Base-by-base conservation (phyloP, 495 filamentous ascomycete genomes). In the Bryoglossum gracile region DNA sequence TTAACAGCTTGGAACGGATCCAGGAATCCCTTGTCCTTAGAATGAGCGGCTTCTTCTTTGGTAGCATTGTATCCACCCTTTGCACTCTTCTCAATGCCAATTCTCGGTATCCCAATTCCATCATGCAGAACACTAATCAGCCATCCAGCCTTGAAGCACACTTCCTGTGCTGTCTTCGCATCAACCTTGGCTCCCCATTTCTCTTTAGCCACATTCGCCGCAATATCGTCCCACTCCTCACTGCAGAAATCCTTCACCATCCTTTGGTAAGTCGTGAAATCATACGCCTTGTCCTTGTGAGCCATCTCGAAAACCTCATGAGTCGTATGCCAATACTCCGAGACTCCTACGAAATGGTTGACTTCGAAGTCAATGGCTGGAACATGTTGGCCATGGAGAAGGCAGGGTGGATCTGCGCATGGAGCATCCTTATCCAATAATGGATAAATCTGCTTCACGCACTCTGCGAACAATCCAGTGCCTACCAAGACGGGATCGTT, bases 291-390 rank as follows among this genome's bases (percentile, higher is more conserved):
- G 54, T 94, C 84, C 44, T 83, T 84, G 57, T 86, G 75, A 22
- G 79, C 80, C 62, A 80, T 81, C 51, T 88, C 85, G 57, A 97
- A 96, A 0, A 96, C 81, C 40, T 94, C 88, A 59, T 96, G 91
- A 0, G 92, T 99, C 0, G 91, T 95, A 67, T 99, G 92, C 92
- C 92, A 99, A 62, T 94, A 99, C 61, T 99, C 92, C 14, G 89
- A 95, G 45, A 99, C 91, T 6, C 92, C 92, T 21, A 99, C 83
- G 59, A 99, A 99, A 61, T 97, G 92, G 52, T 99, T 99, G 32
- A 99, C 82, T 43, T 92, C 83, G 60, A 97, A 99, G 63, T 99
- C 92, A 46, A 99, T 96, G 1, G 91, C 89, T 0, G 92, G 92
- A 2, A 89, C 87, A 59, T 97, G 89, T 38, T 88, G 76, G 0